Conservation (phyloP, 139 green algal genomes). For the Deuterostichococcus epilithicus region DNA sequence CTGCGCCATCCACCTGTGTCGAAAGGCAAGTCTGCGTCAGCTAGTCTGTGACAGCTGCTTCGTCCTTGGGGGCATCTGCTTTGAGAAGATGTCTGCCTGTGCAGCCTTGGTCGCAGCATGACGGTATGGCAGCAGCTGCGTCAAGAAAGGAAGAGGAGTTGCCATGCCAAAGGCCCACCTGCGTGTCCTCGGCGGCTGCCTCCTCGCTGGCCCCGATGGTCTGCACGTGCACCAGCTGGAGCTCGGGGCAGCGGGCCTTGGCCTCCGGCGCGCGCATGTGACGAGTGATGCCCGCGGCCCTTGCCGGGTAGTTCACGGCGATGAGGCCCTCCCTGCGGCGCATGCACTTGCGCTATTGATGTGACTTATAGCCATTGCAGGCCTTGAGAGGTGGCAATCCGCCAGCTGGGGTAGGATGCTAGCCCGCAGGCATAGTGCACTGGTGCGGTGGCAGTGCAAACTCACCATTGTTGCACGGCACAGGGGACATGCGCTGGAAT, state of each 20-base stretch:
- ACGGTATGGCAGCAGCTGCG: too few species aligned
- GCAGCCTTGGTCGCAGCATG: too few species aligned
- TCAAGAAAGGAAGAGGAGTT: too few species aligned
- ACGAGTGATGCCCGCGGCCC: conserved; percentile 68
- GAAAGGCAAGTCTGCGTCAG: too few species aligned
- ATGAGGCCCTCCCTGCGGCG: conserved; percentile 58
- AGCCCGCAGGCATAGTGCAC: neutral
- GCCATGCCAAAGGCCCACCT: too few species aligned
- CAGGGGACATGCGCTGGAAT: conserved; percentile 62
- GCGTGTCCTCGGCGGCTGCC: neutral
- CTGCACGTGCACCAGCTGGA: conserved; percentile 83
- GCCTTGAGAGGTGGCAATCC: neutral
- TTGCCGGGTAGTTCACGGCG: conserved; percentile 87
- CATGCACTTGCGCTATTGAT: neutral
- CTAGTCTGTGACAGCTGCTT: too few species aligned
- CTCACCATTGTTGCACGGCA: conserved; percentile 86
- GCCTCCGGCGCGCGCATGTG: conserved; percentile 76
- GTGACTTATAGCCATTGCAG: neutral
- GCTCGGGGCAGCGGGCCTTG: conserved; percentile 65
- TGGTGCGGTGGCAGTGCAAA: too few species aligned
- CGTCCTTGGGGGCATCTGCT: too few species aligned
- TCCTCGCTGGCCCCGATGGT: conserved; percentile 57
- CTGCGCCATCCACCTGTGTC: neutral
- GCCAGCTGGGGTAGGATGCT: neutral
- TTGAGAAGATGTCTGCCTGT: too few species aligned